Conservation (phyloP, 2,329 filamentous ascomycete species). For the Metarhizium album region DNA sequence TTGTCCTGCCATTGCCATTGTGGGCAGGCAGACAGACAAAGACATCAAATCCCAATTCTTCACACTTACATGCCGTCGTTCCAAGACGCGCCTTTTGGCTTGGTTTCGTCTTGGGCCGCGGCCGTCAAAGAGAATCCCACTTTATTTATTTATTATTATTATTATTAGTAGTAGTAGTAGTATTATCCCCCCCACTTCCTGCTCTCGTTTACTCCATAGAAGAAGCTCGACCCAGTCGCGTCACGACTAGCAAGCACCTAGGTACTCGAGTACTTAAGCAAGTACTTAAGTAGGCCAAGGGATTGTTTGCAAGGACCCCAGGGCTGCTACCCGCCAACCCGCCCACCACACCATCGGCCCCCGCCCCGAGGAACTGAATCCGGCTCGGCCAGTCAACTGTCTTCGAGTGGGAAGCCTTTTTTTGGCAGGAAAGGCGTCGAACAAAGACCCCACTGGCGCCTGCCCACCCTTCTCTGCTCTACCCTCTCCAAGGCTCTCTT, state of each 20-base stretch:
- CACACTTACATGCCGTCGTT: neutral
- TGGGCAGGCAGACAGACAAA: neutral
- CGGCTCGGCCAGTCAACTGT: neutral
- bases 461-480: neutral
- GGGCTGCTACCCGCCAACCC: neutral
- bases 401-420: neutral
- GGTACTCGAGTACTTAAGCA: neutral
- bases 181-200: too few relatives aligned
- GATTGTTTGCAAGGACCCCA: neutral
- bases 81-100: neutral
- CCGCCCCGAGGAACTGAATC: neutral
- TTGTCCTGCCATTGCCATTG: neutral
- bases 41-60: constrained; percentile 1
- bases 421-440: neutral
- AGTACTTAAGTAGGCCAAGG: too few relatives aligned
- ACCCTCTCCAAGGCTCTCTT: too few relatives aligned
- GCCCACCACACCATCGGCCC: neutral
- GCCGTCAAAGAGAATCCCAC: neutral
- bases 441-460: neutral
- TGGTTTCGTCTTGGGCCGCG: neutral
- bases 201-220: neutral
- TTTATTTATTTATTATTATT: constrained; percentile 2
- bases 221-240: constrained; percentile 1
- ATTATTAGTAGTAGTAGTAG: too few relatives aligned
- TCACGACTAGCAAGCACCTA: neutral